A percentile compares a stretch with the other conserved stretches of the same genome.
phyloP scores from a whole-genome alignment of 495 filamentous ascomycete species.

The Aspergillus wentii region DNA sequence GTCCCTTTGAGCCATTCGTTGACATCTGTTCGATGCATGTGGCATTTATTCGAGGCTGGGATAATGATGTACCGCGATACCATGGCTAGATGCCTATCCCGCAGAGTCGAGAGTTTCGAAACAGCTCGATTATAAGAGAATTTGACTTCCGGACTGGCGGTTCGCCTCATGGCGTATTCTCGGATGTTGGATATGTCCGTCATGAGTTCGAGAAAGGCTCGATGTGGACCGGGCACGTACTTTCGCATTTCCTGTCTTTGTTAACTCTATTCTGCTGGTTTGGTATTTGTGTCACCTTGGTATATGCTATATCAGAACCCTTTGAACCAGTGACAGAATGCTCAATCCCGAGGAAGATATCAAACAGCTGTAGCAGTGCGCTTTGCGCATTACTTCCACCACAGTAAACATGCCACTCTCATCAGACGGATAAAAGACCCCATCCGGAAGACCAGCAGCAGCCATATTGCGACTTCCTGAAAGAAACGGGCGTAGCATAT shows the following conservation, averaged over 20 bases:
- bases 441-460: slow-evolving; percentile 80
- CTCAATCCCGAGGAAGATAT: slow-evolving; percentile 81
- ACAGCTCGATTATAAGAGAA: slow-evolving; percentile 85
- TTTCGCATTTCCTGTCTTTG: slow-evolving; percentile 85
- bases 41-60: slow-evolving; percentile 19
- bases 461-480: slow-evolving; percentile 96
- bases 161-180: slow-evolving; percentile 62
- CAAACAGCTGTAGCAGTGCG: slow-evolving; percentile 89
- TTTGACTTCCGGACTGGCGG: slow-evolving; percentile 54
- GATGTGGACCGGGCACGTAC: slow-evolving; percentile 94
- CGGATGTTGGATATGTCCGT: slow-evolving; percentile 74
- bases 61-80: slow-evolving; percentile 92
- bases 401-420: slow-evolving; percentile 69
- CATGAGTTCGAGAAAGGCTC: slow-evolving; percentile 77
- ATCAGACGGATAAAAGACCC: slow-evolving; percentile 84
- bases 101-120: slow-evolving; percentile 72
- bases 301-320: too few species aligned
- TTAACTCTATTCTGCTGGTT: too few species aligned
- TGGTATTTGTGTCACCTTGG: too few species aligned
- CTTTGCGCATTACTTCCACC: slow-evolving; percentile 95
- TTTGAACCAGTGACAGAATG: slow-evolving; percentile 90
- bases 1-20: slow-evolving; percentile 63
- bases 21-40: too few species aligned
- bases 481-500: slow-evolving; percentile 84
- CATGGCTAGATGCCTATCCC: slow-evolving; percentile 90